Evolutionary conservation across 805 yeast genomes (phyloP).

Genomic region (Hanseniaspora nectarophila): DNA sequence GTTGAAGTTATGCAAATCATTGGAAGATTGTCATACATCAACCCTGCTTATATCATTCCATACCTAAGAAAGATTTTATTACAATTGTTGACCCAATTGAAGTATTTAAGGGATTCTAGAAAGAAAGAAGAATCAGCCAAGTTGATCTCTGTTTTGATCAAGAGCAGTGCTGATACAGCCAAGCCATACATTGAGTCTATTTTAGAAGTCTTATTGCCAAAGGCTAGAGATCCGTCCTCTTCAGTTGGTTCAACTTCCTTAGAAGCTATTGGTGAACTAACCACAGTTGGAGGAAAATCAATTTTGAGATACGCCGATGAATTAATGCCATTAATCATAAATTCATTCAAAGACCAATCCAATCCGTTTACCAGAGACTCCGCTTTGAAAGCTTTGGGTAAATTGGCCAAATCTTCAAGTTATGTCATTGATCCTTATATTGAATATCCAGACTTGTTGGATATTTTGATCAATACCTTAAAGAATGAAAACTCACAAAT

Average conservation of each 20-base stretch:
- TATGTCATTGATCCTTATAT: conserved; percentile 87
- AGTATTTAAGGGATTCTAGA: conserved; percentile 62
- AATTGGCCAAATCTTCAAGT: conserved; percentile 79
- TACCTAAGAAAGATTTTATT: conserved; percentile 75
- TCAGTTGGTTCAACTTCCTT: conserved; percentile 81
- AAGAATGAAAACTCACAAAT: conserved; percentile 66
- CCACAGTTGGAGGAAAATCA: conserved; percentile 80
- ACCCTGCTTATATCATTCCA: conserved; percentile 94
- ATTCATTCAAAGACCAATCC: conserved; percentile 83
- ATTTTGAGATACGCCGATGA: conserved; percentile 58
- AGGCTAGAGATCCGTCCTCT: conserved; percentile 57
- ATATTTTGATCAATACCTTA: conserved; percentile 67
- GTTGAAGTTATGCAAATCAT: conserved; percentile 65
- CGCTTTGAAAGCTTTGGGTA: conserved; percentile 78
- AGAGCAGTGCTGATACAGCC: conserved; percentile 69
- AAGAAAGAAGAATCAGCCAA: conserved; percentile 81
- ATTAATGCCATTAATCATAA: conserved; percentile 77
- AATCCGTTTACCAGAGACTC: conserved; percentile 81
- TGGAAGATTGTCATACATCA: conserved; percentile 72
- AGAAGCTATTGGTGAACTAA: conserved; percentile 75
- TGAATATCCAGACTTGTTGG: conserved; percentile 81
- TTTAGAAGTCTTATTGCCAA: conserved; percentile 70
- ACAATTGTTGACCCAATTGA: conserved; percentile 73
- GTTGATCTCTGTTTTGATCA: conserved; percentile 58
- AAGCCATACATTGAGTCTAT: conserved; percentile 86